Base-by-base conservation (phyloP, 306 rosid genomes). In the Prunus campanulata region DNA sequence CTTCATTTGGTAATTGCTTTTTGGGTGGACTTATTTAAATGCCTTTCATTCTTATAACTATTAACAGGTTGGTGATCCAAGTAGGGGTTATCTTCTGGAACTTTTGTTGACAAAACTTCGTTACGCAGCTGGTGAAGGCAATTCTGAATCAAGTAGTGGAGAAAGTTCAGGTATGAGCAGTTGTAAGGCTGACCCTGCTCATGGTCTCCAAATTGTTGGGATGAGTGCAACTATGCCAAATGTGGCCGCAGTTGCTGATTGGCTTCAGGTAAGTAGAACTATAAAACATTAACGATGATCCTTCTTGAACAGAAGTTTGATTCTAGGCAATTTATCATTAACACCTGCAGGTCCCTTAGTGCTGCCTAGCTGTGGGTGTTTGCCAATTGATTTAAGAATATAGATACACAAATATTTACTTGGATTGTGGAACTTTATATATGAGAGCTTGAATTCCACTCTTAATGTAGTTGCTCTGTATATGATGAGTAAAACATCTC, bases 211-310 rank as follows among this genome's bases (percentile, higher is more conserved):
- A 83, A 90, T 95, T 83, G 97, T 95, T 69, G 98, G 98, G 70
- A 92, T 95, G 98, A 95, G 98, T 83, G 98, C 98, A 52, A 95
- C 98, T 77, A 95, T 95, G 98, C 98, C 98, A 68, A 95, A 95
- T 72, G 97, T 95, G 70, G 96, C 92, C 51, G 96, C 96, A 64
- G 97, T 95, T 83, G 97, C 98, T 75, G 95, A 95, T 73, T 95
- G 98, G 98, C 98, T 95, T 84, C 93, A 89, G 86, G 98, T 92
- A 83, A 86, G 96, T 62, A 49, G 82, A 77, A 72, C 76, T 29
- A 54, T 76, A 39, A 49, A 46, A 79, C 49, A 44, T 46, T 22
- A 22, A 52, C 22, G 62, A 6, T 75, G 22, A 25, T 70, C 64
- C 59, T 52, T 71, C 4, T 52, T 71, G 49, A 54, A 44, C 32